A percentile compares a stretch with the other conserved stretches of the same genome.
phyloP scores from a whole-genome alignment of 2,329 filamentous ascomycete species.

The Hypoxylon rubiginosum region DNA sequence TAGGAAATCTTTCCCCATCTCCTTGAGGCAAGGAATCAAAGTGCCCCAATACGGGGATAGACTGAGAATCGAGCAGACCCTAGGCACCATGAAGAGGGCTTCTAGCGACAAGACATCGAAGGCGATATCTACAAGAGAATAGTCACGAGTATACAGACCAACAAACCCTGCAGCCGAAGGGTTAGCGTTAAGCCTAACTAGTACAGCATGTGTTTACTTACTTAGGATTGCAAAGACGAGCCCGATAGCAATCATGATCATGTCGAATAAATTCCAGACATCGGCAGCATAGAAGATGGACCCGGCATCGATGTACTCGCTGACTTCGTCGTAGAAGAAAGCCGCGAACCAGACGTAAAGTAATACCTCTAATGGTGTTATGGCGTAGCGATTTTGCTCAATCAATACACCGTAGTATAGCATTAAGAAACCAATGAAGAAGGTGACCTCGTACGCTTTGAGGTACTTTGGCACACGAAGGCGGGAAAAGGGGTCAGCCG shows the following conservation, averaged over 20 bases:
- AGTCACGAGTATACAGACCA: conserved; percentile 72
- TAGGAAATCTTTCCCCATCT: conserved; percentile 91
- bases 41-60: conserved; percentile 92
- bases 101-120: conserved; percentile 93
- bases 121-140: conserved; percentile 77
- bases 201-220: conserved; percentile 64
- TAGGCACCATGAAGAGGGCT: conserved; percentile 89
- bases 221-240: conserved; percentile 78
- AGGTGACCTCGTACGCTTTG: conserved; percentile 78
- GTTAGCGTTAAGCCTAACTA: conserved; percentile 20
- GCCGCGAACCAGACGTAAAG: conserved; percentile 89
- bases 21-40: conserved; percentile 88
- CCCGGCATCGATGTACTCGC: conserved; percentile 87
- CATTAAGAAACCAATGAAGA: conserved; percentile 77
- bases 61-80: conserved; percentile 88
- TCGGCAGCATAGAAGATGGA: conserved; percentile 87
- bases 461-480: conserved; percentile 79
- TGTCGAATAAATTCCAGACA: conserved; percentile 82
- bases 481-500: conserved; percentile 75
- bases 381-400: conserved; percentile 73
- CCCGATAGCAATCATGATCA: conserved; percentile 81
- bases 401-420: conserved; percentile 91
- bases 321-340: conserved; percentile 89
- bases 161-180: conserved; percentile 66
- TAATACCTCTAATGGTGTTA: conserved; percentile 77